Evolutionary conservation across 208 protist genomes (phyloP), one percentile per base, ranked within the genome.

Genomic region (Cochliopodium minus): DNA sequence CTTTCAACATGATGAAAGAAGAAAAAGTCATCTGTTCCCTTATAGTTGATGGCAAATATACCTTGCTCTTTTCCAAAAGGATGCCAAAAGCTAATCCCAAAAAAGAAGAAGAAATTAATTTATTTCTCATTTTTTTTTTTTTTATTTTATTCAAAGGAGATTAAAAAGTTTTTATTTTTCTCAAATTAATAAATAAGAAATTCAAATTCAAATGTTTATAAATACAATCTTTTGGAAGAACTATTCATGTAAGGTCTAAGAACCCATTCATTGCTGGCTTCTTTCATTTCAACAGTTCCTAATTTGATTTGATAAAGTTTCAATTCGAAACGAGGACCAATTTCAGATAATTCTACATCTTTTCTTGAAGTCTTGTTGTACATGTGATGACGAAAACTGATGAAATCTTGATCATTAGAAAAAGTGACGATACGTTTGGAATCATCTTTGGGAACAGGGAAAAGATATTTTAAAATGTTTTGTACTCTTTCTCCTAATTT

Each of bases 191-290:
- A n/a, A n/a, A n/a, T n/a, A n/a, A 15, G 10, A 6, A 55, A 42
- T 4, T 55, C 50, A 23, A 5, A 13, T 32, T 43, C 29, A 22
- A n/a, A 34, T n/a, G 10, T 65, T 73, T 61, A 82, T 6, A 87
- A 48, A 11, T 59, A 55, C 26, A 57, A n/a, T 39, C 74, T 74
- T 73, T 95, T 97, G 64, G 86, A 88, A 5, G 90, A 84, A 1
- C 86, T 94, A 74, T 96, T 96, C 83, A 96, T 96, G 79, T 96
- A 98, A 28, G 91, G 90, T 65, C 80, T 72, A 46, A 97, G 80
- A 30, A 93, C 83, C 88, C 91, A 99, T 72, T 99, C 96, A 59
- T 75, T 85, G 57, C 98, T 90, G 9, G 92, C 92, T 38, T 96
- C 91, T 25, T 81, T 76, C 77, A 90, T 86, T 48, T 94, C 88